Conservation (phyloP, 768 basidiomycete genomes). For the Lactarius pseudohatsudake region DNA sequence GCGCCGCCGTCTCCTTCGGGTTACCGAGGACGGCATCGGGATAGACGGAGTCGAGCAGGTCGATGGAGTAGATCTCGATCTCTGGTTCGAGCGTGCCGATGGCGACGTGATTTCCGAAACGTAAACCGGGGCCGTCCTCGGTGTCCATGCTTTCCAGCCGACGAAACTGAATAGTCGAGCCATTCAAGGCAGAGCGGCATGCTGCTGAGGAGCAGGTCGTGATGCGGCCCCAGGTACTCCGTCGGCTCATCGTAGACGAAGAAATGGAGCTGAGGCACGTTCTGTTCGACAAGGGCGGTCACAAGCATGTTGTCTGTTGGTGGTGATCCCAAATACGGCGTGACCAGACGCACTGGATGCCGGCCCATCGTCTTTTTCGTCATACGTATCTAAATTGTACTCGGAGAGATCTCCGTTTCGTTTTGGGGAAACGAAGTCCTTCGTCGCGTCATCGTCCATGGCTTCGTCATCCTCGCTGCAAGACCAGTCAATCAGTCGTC, state of each 20-base stretch:
- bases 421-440: conserved; percentile 37
- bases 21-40: conserved; percentile 90
- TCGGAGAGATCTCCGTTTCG: conserved; percentile 63
- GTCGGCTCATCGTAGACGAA: conserved; percentile 93
- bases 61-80: conserved; percentile 98
- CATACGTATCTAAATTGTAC: conserved; percentile 92
- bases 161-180: conserved; percentile 86
- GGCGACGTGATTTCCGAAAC: conserved; percentile 86
- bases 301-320: conserved; percentile 91
- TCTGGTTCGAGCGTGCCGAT: conserved; percentile 97
- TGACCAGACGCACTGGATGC: conserved; percentile 34
- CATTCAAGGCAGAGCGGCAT: conserved; percentile 99
- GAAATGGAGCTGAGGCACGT: conserved; percentile 92
- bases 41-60: conserved; percentile 91
- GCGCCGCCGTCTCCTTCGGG: conserved; percentile 78
- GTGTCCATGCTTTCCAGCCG: conserved; percentile 40
- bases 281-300: conserved; percentile 93
- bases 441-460: conserved; percentile 54
- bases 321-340: conserved; percentile 15
- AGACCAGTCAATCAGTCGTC: conserved; percentile 37
- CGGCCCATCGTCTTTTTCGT: conserved; percentile 60
- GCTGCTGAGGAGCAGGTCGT: conserved; percentile 96
- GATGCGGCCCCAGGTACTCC: conserved; percentile 93
- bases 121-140: conserved; percentile 29
- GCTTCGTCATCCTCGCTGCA: conserved; percentile 52